Evolutionary conservation across 176 grass and related monocot species (phyloP).

Genomic region (Poa annua): DNA sequence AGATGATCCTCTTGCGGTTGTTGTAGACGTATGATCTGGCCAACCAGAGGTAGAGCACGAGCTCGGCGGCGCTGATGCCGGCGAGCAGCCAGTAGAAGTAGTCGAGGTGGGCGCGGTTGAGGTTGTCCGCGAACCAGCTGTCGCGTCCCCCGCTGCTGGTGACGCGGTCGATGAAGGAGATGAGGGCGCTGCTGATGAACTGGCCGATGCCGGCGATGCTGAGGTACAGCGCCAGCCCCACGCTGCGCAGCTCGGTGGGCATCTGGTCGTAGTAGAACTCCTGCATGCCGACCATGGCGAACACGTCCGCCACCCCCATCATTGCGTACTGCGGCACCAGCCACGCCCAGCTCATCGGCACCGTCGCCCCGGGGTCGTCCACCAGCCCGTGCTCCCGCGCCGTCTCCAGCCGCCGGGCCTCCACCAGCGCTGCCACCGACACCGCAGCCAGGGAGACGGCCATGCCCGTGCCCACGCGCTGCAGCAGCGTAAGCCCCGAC

Average conservation of each 20-base stretch:
- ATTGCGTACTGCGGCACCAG: not conserved
- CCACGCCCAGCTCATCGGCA: slow-evolving; percentile 20
- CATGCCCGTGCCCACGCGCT: not conserved
- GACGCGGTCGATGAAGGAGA: slow-evolving; percentile 46
- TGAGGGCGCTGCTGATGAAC: slow-evolving; percentile 65
- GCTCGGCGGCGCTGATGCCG: slow-evolving; percentile 38
- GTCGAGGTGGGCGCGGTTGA: slow-evolving; percentile 68
- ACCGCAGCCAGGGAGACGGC: not conserved
- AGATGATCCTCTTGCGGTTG: slow-evolving; percentile 1
- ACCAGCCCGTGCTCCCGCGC: not conserved
- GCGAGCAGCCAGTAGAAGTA: slow-evolving; percentile 77
- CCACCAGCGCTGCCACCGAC: not conserved
- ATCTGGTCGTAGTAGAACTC: slow-evolving; percentile 78
- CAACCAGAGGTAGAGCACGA: slow-evolving; percentile 44
- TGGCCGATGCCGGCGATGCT: slow-evolving; percentile 59
- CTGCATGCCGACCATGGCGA: slow-evolving; percentile 59
- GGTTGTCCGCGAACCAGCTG: slow-evolving; percentile 68
- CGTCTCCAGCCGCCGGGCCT: not conserved
- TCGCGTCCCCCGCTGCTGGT: not conserved
- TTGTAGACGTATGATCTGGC: slow-evolving; percentile 45
- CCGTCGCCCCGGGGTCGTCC: not conserved
- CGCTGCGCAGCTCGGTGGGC: slow-evolving; percentile 33
- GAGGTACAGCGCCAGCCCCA: slow-evolving; percentile 64
- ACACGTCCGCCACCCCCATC: slow-evolving; percentile 43
- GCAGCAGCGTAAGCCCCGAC: not conserved